Percentiles rank a stretch among this genome's conserved stretches.
phyloP scores from a whole-genome alignment of 108 stramenopile species.

The Nitzschia sp. region DNA sequence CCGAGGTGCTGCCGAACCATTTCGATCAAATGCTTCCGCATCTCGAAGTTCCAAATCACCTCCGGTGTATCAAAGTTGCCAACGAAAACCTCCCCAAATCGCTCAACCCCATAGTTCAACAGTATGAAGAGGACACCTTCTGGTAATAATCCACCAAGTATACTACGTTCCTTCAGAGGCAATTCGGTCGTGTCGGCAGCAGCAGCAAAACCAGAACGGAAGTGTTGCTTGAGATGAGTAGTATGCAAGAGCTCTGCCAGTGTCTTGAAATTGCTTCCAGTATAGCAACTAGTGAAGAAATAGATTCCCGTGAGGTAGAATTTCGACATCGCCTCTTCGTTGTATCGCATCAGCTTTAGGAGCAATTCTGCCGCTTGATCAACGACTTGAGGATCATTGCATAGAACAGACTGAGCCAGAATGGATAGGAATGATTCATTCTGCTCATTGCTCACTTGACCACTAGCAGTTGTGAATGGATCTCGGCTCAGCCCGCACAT shows the following conservation, averaged over 20 bases:
- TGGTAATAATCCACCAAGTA: constrained; percentile 71
- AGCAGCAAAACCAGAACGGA: constrained; percentile 67
- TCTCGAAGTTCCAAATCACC: constrained; percentile 81
- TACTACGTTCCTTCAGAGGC: constrained; percentile 53
- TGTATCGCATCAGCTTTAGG: constrained; percentile 56
- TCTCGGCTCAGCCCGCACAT: constrained; percentile 55
- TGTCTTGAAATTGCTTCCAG: constrained; percentile 58
- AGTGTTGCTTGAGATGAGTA: constrained; percentile 71
- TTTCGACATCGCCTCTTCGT: constrained; percentile 67
- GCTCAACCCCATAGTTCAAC: constrained; percentile 68
- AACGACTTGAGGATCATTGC: constrained; percentile 63
- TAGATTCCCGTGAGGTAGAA: constrained; percentile 78
- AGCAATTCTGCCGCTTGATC: constrained; percentile 58
- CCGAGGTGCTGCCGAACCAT: constrained; percentile 83
- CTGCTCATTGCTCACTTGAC: constrained; percentile 10
- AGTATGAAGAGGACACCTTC: constrained; percentile 69
- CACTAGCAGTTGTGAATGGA: constrained; percentile 6
- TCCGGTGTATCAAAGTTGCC: constrained; percentile 78
- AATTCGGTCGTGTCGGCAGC: constrained; percentile 56
- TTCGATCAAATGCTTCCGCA: constrained; percentile 73
- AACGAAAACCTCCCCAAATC: constrained; percentile 66
- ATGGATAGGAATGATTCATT: constrained; percentile 40
- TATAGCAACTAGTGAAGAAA: constrained; percentile 66
- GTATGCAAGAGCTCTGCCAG: constrained; percentile 57
- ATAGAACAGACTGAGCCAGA: constrained; percentile 62